phyloP scores from a whole-genome alignment of 805 yeast genomes.

The Kodamaea fukazawae region DNA sequence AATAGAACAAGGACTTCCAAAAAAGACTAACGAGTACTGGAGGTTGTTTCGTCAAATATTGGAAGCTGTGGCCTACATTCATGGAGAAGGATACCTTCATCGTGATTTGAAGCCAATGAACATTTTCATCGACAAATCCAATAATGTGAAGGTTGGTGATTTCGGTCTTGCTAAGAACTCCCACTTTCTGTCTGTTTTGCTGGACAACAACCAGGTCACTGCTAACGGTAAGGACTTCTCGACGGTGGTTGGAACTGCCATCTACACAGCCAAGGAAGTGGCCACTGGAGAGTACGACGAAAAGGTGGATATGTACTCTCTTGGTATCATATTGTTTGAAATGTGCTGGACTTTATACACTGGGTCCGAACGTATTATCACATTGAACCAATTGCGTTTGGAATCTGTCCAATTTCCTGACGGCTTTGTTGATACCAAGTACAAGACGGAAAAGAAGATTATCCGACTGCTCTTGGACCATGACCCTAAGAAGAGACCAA shows the following conservation, averaged over 20 bases:
- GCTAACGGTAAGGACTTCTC: constrained; percentile 67
- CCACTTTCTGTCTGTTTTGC: constrained; percentile 44
- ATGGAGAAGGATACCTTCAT: constrained; percentile 90
- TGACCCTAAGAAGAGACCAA: constrained; percentile 73
- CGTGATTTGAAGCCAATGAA: constrained; percentile 94
- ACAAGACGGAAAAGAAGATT: constrained; percentile 61
- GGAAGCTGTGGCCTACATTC: constrained; percentile 89
- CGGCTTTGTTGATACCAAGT: constrained; percentile 57
- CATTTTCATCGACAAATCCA: constrained; percentile 86
- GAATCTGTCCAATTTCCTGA: constrained; percentile 65
- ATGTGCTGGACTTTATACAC: constrained; percentile 87
- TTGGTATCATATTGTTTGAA: constrained; percentile 93
- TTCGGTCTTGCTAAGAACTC: constrained; percentile 95
- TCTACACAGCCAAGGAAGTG: constrained; percentile 90
- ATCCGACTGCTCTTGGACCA: constrained; percentile 71
- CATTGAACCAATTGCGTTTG: constrained; percentile 61
- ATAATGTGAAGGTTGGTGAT: constrained; percentile 92
- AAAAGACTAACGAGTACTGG: constrained; percentile 82
- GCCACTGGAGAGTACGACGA: constrained; percentile 80
- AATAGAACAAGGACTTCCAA: constrained; percentile 68
- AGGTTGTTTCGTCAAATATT: constrained; percentile 79
- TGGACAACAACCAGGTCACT: constrained; percentile 39
- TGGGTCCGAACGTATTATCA: constrained; percentile 87
- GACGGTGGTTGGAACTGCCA: constrained; percentile 89
- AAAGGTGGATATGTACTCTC: constrained; percentile 92